These are phyloP conservation scores for Sugiyamaella sp. DNA, from an alignment of 1,139 yeast genomes.

Conservation along the genomic window DNA sequence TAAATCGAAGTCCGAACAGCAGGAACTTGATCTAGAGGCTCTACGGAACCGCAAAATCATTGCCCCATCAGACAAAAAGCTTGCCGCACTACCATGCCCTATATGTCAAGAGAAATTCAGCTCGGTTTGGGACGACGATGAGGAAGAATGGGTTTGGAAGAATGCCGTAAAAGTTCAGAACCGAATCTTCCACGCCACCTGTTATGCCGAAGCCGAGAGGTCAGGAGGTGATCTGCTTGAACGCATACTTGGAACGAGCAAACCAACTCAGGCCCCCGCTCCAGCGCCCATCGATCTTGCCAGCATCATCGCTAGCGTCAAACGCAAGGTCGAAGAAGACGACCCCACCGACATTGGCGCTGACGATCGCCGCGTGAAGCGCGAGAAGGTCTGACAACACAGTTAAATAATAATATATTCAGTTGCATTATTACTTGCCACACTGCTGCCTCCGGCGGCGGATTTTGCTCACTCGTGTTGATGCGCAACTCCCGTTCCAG, in stretches of 20 bases:
- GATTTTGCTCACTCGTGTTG: neutral
- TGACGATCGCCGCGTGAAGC: slow-evolving; percentile 25
- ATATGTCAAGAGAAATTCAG: slow-evolving; percentile 82
- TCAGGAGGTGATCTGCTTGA: slow-evolving; percentile 34
- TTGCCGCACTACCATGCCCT: slow-evolving; percentile 75
- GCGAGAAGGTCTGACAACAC: slow-evolving; percentile 25
- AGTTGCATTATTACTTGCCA: slow-evolving; percentile 2
- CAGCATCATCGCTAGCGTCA: slow-evolving; percentile 26
- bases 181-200: slow-evolving; percentile 77
- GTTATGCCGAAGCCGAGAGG: slow-evolving; percentile 72
- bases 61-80: slow-evolving; percentile 71
- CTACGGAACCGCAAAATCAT: slow-evolving; percentile 40
- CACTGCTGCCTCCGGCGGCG: slow-evolving; percentile 7
- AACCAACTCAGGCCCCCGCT: slow-evolving; percentile 15
- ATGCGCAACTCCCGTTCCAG: too few species aligned
- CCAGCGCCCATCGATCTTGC: slow-evolving; percentile 31
- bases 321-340: slow-evolving; percentile 31
- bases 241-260: slow-evolving; percentile 37
- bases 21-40: slow-evolving; percentile 29
- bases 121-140: slow-evolving; percentile 83
- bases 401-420: neutral
- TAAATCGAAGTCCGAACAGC: slow-evolving; percentile 1
- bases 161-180: slow-evolving; percentile 73
- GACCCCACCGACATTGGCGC: slow-evolving; percentile 12
- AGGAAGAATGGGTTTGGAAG: slow-evolving; percentile 96